Evolutionary conservation across 441 rosid species (phyloP).

Genomic region (Syzygium syzygioides): DNA sequence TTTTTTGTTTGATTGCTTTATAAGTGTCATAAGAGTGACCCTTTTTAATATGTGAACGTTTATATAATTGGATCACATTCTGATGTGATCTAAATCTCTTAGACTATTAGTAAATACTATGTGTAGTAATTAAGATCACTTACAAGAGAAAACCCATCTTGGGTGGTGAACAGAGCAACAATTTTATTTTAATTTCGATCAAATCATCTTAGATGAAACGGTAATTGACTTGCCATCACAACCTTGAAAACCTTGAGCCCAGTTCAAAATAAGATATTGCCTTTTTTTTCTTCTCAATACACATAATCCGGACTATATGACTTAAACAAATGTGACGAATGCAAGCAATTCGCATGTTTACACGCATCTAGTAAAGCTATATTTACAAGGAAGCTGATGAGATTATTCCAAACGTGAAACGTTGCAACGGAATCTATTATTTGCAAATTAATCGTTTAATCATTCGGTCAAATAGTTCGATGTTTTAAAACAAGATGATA

Average conservation of each 20-base stretch:
- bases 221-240: neutral
- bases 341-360: fast-evolving
- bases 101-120: neutral
- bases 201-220: neutral
- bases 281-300: neutral
- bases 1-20: neutral
- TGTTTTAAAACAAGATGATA: too few species aligned
- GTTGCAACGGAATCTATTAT: too few species aligned
- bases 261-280: neutral
- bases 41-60: neutral
- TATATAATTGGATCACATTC: neutral
- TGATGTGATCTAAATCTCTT: neutral
- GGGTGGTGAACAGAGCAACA: fast-evolving
- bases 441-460: too few species aligned
- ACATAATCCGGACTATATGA: fast-evolving
- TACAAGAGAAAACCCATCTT: neutral
- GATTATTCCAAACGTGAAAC: too few species aligned
- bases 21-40: neutral
- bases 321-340: fast-evolving
- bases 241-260: fast-evolving
- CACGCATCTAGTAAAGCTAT: too few species aligned
- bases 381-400: too few species aligned
- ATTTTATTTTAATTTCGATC: fast-evolving
- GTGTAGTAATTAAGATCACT: neutral
- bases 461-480: too few species aligned